Base-by-base conservation (phyloP, 2,329 filamentous ascomycete species). In the Nemania sp. region DNA sequence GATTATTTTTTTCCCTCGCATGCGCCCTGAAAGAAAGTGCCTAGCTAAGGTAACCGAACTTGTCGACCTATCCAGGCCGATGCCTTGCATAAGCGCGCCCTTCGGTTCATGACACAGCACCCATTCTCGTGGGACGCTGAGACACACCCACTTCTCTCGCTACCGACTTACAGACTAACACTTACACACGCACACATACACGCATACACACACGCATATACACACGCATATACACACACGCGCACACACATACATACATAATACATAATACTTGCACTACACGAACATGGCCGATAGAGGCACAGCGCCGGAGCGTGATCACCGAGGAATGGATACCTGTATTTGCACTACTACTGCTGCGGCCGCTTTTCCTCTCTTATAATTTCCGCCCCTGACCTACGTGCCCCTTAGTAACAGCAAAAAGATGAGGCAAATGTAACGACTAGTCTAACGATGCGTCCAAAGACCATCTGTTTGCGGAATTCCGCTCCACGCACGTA, bases 71-170 rank as follows among this genome's bases (percentile, higher is more conserved):
- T 53, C 35, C 59, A 52, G 38, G 22, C 27, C 24, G 22, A 26
- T 29, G 20, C 60, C 47, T 47, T 68, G 68, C 68, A 70, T 70
- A 70, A 70, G 68, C 68, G 68, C 68, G 64, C 41, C 66, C 47
- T 20, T 67, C 64, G 58, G 68, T 59, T 70, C 57, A 58, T 62
- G 26, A 60, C 64, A 64, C 61, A 32, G 41, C 64, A 20, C 54
- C 56, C 45, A 55, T 29, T 35, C 45, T 64, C 43, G 62, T 66
- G 62, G 41, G 55, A 66, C 67, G 57, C 27, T 56, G 55, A 59
- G 22, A 15, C 53, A 29, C 47, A 51, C 54, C 51, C 45, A 62
- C 45, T 20, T 11, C 35, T 13, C 22, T 53, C 35, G 54, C 51
- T 61, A 67, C 47, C 49, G 41, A 45, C 41, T 45, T 54, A 54